Conservation (phyloP, 441 rosid genomes). For the Sinapis alba region DNA sequence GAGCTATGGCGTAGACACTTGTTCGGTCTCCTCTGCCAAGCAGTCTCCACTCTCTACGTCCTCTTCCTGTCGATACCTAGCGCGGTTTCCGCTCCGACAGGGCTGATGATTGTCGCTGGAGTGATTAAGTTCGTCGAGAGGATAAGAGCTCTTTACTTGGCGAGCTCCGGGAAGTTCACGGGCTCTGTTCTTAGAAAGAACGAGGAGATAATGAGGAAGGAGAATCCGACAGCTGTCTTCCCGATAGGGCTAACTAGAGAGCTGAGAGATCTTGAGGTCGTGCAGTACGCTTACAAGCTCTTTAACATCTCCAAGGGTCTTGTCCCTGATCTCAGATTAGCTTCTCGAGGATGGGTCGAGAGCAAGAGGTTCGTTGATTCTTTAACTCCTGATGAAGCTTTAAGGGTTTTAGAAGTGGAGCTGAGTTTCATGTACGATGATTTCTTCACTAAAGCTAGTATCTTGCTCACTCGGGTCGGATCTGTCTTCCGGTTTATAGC, state of each 20-base stretch:
- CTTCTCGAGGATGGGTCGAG: conserved; percentile 9
- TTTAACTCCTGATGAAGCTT: conserved; percentile 32
- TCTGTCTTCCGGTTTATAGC: conserved; percentile 32
- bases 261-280: conserved; percentile 5
- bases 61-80: conserved; percentile 30
- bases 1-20: conserved; percentile 56
- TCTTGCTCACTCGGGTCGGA: conserved; percentile 34
- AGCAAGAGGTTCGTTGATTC: conserved; percentile 40
- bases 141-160: conserved; percentile 49
- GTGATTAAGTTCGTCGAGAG: conserved; percentile 38
- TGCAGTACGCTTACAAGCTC: conserved; percentile 5
- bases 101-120: conserved; percentile 44
- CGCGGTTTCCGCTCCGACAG: conserved; percentile 22
- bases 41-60: conserved; percentile 37
- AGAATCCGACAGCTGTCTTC: neutral
- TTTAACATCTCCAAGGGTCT: conserved; percentile 39
- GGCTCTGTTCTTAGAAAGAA: conserved; percentile 41
- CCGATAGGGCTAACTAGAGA: neutral
- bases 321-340: conserved; percentile 39
- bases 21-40: conserved; percentile 43
- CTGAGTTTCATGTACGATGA: conserved; percentile 56
- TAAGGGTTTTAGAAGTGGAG: conserved; percentile 50
- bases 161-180: conserved; percentile 41
- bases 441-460: conserved; percentile 44
- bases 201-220: neutral